Base-by-base conservation (phyloP, 2,329 filamentous ascomycete genomes). In the Apiospora koreana region DNA sequence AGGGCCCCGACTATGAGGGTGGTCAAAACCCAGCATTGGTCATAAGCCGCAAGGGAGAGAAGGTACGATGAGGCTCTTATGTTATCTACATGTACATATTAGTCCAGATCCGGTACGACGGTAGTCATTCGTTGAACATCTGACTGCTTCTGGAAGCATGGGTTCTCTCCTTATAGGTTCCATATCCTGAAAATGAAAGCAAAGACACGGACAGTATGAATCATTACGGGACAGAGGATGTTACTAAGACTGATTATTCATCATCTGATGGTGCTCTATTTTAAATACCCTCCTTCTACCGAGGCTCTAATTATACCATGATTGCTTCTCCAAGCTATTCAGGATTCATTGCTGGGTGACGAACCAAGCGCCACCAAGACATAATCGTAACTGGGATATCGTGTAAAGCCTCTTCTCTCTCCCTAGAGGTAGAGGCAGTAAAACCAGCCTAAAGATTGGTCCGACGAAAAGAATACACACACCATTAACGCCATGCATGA, bases 311-410 rank as follows among this genome's bases (percentile, higher is more conserved):
- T 62, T 62, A 62, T 62, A 31, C 54, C 54, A 23, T 62, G 21
- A 62, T n/a, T n/a, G 54, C 54, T 62, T 62, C 54, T 62, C 54
- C 54, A 38, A 62, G 54, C 54, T 62, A 31, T 62, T 38, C 54
- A 62, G 54, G 31, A 38, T n/a, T 35, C 31, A 38, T 62, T 62
- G 54, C 54, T 18, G 18, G 18, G 31, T 18, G 54, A 62, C 31
- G 31, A 62, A 62, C 54, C 54, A 62, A 38, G 18, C 54, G 54
- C 31, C 54, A n/a, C 54, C 54, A 62, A 62, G 54, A 38, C 31
- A 28, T 62, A 62, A 38, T 54, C 54, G 54, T 62, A 62, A 62
- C 54, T 18, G 54, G 54, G 54, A 62, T 62, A 62, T 62, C 54
- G 54, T 62, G 31, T 62, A 62, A 62, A 38, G 31, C 54, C 54